Evolutionary conservation across 129 eudicot species (phyloP).

Genomic region (Centrapalus pauciflorus): DNA sequence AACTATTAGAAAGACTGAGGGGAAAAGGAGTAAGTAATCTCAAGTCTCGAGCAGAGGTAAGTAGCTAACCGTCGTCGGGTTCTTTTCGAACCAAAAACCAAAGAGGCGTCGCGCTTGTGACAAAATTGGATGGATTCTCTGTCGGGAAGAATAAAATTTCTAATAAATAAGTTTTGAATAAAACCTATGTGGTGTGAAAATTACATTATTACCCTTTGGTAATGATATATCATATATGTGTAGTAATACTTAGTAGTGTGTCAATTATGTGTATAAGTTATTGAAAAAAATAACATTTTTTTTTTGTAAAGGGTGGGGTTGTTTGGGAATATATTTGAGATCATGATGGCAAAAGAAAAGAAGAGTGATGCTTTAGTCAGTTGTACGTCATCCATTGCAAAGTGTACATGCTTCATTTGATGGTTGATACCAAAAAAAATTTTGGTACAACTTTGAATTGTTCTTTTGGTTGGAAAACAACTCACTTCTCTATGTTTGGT

Average conservation of each 20-base stretch:
- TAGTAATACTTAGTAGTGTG: too few species aligned
- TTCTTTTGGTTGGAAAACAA: slow-evolving; percentile 7
- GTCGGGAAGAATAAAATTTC: slow-evolving; percentile 15
- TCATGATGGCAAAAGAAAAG: slow-evolving; percentile 1
- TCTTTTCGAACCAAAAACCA: slow-evolving; percentile 29
- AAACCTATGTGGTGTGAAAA: too few species aligned
- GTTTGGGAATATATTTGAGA: slow-evolving; percentile 1
- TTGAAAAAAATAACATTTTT: too few species aligned
- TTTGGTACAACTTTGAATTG: slow-evolving; percentile 27
- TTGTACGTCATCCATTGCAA: slow-evolving; percentile 2
- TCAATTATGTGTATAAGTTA: background rate
- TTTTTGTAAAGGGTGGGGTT: background rate
- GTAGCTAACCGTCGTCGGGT: slow-evolving; percentile 7
- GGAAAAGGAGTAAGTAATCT: background rate
- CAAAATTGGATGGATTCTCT: slow-evolving; percentile 24
- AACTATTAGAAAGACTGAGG: background rate
- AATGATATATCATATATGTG: background rate
- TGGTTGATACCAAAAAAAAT: slow-evolving; percentile 1
- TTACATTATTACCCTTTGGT: slow-evolving; percentile 8
- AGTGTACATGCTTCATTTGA: slow-evolving; percentile 7
- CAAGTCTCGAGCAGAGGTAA: background rate
- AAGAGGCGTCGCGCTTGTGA: slow-evolving; percentile 23
- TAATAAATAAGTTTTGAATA: background rate
- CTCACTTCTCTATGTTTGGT: background rate
- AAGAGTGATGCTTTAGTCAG: background rate